Evolutionary conservation across 805 yeast genomes (phyloP).

Genomic region (Metschnikowia vanudenii): DNA sequence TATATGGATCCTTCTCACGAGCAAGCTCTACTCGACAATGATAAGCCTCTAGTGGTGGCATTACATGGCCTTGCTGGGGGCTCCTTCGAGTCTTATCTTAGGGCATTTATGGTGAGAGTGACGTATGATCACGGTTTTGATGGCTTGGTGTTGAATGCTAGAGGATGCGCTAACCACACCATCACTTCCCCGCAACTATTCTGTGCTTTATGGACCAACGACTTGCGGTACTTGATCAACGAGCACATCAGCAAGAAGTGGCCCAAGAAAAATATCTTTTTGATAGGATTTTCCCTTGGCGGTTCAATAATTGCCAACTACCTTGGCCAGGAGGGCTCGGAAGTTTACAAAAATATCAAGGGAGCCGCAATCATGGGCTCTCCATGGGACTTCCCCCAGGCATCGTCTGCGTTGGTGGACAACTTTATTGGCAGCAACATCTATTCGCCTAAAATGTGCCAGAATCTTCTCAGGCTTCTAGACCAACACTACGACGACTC

Average conservation of each 20-base stretch:
- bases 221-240: conserved; percentile 57
- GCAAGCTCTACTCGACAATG: conserved; percentile 26
- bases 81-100: conserved; percentile 69
- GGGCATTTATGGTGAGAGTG: conserved; percentile 50
- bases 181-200: conserved; percentile 66
- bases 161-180: conserved; percentile 78
- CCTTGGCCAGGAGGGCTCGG: conserved; percentile 59
- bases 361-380: conserved; percentile 61
- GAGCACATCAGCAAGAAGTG: conserved; percentile 47
- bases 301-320: conserved; percentile 66
- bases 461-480: conserved; percentile 34
- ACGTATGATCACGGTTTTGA: conserved; percentile 46
- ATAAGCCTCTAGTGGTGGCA: conserved; percentile 58
- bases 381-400: conserved; percentile 71
- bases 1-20: conserved; percentile 51
- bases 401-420: conserved; percentile 43
- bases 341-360: conserved; percentile 48
- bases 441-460: conserved; percentile 45
- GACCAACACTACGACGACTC: conserved; percentile 31
- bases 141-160: conserved; percentile 59
- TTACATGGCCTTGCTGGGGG: conserved; percentile 81
- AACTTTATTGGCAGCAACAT: conserved; percentile 38
- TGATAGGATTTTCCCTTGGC: conserved; percentile 73
- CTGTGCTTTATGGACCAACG: conserved; percentile 68
- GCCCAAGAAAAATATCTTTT: conserved; percentile 63